These are phyloP conservation scores for Flueggea neowawraea DNA, from an alignment of 441 rosid species.

Conservation along the genomic window DNA sequence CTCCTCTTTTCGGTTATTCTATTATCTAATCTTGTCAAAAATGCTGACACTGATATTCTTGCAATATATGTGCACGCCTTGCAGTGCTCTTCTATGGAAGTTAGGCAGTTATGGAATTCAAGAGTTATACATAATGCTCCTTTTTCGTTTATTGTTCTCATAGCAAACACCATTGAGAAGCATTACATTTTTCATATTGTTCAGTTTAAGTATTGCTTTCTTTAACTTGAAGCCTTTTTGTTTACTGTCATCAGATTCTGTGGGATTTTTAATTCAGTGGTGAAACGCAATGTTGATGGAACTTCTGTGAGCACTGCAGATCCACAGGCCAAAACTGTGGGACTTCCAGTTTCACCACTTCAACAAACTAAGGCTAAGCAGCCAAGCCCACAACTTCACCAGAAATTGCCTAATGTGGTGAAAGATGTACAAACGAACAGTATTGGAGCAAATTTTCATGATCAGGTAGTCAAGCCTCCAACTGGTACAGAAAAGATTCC, in stretches of 20 bases:
- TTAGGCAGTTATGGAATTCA: no score
- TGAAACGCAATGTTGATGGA: constrained; percentile 49
- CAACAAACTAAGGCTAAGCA: constrained; percentile 37
- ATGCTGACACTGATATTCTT: no score
- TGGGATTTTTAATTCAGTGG: constrained; percentile 63
- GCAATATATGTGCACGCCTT: no score
- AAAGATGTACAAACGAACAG: constrained; percentile 39
- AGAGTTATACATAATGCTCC: no score
- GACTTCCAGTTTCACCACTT: constrained; percentile 16
- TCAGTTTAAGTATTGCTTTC: background rate
- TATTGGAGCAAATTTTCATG: constrained; percentile 24
- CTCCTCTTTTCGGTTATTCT: no score
- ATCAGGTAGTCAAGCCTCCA: constrained; percentile 31
- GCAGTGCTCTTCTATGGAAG: no score
- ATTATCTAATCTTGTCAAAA: no score
- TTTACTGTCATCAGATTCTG: constrained; percentile 52
- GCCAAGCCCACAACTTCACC: constrained; percentile 32
- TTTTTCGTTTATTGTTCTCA: no score
- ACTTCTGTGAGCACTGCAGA: constrained; percentile 26
- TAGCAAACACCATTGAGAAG: no score
- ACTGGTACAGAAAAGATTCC: constrained; percentile 39
- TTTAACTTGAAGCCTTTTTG: constrained; percentile 8
- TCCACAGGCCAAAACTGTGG: constrained; percentile 29
- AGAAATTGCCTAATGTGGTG: constrained; percentile 21
- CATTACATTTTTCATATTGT: no score